Percentiles rank a stretch among this genome's conserved stretches.
Conservation (phyloP, 2,329 filamentous ascomycete species). For the Beauveria scarabaeidicola region DNA sequence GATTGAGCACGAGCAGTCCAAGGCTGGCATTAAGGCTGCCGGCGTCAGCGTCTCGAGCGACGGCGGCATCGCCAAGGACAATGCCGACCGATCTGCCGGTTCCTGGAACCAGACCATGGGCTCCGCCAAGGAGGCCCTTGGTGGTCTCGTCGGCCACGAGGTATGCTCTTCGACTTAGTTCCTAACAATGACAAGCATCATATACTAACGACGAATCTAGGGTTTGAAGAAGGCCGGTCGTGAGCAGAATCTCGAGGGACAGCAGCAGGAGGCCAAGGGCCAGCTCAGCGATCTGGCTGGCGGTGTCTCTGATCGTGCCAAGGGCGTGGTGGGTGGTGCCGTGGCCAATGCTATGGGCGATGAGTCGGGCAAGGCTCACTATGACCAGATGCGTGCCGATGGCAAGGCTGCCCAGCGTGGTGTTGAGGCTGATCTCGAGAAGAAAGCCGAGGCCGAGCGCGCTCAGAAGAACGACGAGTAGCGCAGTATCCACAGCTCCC, state of each 20-base stretch:
- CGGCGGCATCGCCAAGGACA: constrained; percentile 63
- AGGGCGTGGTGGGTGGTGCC: constrained; percentile 62
- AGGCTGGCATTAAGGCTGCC: constrained; percentile 66
- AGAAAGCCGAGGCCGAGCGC: constrained; percentile 49
- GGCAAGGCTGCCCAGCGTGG: constrained; percentile 81
- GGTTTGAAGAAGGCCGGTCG: constrained; percentile 65
- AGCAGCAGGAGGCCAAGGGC: constrained; percentile 73
- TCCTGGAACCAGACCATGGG: constrained; percentile 87
- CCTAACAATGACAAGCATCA: background rate
- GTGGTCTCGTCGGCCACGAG: constrained; percentile 67
- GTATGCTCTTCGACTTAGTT: constrained; percentile 25
- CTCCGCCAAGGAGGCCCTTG: constrained; percentile 71
- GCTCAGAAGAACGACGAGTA: constrained; percentile 10
- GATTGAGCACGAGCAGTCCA: constrained; percentile 63
- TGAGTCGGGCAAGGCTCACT: constrained; percentile 52
- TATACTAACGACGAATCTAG: constrained; percentile 22
- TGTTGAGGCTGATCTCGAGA: constrained; percentile 72
- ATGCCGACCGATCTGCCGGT: constrained; percentile 62
- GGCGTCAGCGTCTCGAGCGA: constrained; percentile 60
- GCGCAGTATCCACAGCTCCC: background rate
- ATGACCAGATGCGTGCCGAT: constrained; percentile 62
- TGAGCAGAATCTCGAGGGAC: constrained; percentile 71
- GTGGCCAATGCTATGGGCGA: constrained; percentile 69
- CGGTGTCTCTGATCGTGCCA: constrained; percentile 58
- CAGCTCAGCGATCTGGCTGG: constrained; percentile 65